Evolutionary conservation across 352 stramenopile genomes (phyloP).

Genomic region (Globisporangium viniferum): DNA sequence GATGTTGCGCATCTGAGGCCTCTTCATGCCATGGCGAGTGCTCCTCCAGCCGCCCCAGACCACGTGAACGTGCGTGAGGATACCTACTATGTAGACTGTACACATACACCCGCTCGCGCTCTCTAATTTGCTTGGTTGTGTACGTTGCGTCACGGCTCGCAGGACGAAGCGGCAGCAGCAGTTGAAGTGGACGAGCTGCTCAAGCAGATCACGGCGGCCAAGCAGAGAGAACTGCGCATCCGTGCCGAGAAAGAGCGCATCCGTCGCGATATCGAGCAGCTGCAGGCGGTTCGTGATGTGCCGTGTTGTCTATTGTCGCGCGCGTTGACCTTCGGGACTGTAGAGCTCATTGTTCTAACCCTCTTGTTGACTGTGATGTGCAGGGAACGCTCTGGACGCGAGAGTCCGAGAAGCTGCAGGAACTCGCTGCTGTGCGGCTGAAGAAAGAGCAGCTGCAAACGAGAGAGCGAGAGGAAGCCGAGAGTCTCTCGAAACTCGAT

Average conservation of each 20-base stretch:
- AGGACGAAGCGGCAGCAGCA: conserved; percentile 19
- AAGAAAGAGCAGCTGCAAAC: conserved; percentile 28
- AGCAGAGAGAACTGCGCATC: conserved; percentile 65
- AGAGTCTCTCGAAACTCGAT: conserved; percentile 31
- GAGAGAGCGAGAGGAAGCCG: conserved; percentile 28
- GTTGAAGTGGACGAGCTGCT: conserved; percentile 56
- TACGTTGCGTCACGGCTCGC: neutral
- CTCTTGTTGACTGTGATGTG: neutral
- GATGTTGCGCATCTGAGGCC: neutral
- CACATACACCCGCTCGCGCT: neutral
- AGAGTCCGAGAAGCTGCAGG: conserved; percentile 39
- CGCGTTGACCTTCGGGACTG: neutral
- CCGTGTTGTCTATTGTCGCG: neutral
- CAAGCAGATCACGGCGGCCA: conserved; percentile 43
- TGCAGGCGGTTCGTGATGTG: conserved; percentile 32
- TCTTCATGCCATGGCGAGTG: neutral
- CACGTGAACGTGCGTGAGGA: neutral
- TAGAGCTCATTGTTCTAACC: no score
- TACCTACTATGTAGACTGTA: neutral
- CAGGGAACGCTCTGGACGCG: conserved; percentile 45
- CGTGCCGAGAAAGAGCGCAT: conserved; percentile 66
- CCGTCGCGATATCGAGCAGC: conserved; percentile 42
- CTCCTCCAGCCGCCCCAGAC: neutral
- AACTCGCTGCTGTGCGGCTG: conserved; percentile 37
- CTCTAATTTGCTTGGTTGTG: neutral